These are phyloP conservation scores for Sechiopsis laciniata DNA, from an alignment of 306 rosid species.

Conservation along the genomic window DNA sequence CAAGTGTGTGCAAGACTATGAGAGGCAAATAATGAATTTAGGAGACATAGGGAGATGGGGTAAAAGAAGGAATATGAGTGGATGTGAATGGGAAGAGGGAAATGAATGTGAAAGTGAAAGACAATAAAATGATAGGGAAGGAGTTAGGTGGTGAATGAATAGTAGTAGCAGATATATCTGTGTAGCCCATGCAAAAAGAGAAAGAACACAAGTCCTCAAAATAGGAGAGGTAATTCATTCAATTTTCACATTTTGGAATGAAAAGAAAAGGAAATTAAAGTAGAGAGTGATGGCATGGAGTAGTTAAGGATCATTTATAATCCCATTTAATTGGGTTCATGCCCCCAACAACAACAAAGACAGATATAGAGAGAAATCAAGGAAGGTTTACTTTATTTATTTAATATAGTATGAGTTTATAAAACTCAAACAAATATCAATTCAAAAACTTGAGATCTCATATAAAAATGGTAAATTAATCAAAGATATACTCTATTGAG, in stretches of 20 bases:
- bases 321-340: conserved; percentile 17
- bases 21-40: background rate
- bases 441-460: too few relatives aligned
- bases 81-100: background rate
- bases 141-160: background rate
- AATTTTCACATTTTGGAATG: background rate
- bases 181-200: background rate
- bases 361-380: background rate
- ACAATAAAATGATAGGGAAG: background rate
- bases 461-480: too few relatives aligned
- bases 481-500: too few relatives aligned
- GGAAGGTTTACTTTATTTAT: too few relatives aligned
- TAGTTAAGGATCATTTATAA: conserved; percentile 17
- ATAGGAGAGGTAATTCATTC: conserved; percentile 15
- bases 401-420: too few relatives aligned
- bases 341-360: conserved; percentile 10
- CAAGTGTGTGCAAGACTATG: background rate
- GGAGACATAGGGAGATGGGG: background rate
- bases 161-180: too few relatives aligned
- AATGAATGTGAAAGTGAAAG: conserved; percentile 16
- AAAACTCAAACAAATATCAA: too few relatives aligned
- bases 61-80: too few relatives aligned
- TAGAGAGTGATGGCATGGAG: conserved; percentile 20
- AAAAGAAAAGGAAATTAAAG: background rate
- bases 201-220: background rate